Evolutionary conservation across 2,329 filamentous ascomycete species (phyloP).

Genomic region (Colletotrichum theobromicola): DNA sequence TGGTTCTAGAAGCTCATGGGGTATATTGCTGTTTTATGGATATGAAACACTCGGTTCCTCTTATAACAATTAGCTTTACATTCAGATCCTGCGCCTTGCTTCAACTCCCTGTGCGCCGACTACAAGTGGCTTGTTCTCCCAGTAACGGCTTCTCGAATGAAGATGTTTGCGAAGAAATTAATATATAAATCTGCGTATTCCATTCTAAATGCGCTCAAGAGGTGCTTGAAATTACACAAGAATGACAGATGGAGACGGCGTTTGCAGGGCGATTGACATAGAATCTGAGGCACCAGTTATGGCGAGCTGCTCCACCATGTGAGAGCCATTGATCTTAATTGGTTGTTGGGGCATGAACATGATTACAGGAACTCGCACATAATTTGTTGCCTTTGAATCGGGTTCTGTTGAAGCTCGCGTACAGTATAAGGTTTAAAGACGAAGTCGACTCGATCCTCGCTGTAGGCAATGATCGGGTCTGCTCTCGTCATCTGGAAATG

Average conservation of each 20-base stretch:
- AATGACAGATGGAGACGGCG: not conserved
- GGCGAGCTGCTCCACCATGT: rapidly evolving
- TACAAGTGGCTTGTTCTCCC: rapidly evolving
- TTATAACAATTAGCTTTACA: too few species aligned
- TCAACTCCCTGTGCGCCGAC: too few species aligned
- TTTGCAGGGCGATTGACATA: rapidly evolving
- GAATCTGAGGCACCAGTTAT: rapidly evolving
- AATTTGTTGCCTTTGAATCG: not conserved
- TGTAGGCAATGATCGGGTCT: too few species aligned
- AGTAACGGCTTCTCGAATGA: too few species aligned
- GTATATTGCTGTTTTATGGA: rapidly evolving
- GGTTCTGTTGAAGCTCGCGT: not conserved
- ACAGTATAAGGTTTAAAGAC: not conserved
- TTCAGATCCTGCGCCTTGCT: too few species aligned
- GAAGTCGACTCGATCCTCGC: not conserved
- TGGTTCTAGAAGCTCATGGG: rapidly evolving
- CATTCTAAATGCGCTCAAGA: not conserved
- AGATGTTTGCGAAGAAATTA: too few species aligned
- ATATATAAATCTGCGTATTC: too few species aligned
- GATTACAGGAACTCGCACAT: rapidly evolving
- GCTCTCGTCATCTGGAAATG: too few species aligned
- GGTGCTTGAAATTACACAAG: rapidly evolving
- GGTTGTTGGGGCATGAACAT: not conserved
- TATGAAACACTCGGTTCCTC: not conserved
- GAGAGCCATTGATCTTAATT: not conserved